phyloP scores from a whole-genome alignment of 805 yeast genomes.

The Candida manassasensis region DNA sequence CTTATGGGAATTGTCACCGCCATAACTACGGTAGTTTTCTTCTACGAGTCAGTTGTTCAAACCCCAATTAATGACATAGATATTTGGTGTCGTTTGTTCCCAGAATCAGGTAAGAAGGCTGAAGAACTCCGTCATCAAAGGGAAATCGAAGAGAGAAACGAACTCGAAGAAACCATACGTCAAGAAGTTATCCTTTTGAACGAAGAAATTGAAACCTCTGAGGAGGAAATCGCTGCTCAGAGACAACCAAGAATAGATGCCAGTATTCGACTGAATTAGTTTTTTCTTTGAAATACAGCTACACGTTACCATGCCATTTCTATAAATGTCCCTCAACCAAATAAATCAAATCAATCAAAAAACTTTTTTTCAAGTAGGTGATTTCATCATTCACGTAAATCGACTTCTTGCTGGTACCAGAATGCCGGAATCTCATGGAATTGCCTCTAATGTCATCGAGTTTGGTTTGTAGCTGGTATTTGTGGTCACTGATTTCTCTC shows the following conservation, averaged over 20 bases:
- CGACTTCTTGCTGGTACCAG: conserved; percentile 5
- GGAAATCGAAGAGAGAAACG: background rate
- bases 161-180: no score
- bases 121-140: background rate
- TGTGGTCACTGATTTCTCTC: background rate
- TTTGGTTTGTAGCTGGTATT: background rate
- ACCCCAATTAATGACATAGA: conserved; percentile 15
- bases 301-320: no score
- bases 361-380: conserved; percentile 18
- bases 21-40: conserved; percentile 26
- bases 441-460: conserved; percentile 6
- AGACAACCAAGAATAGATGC: no score
- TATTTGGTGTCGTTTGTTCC: conserved; percentile 4
- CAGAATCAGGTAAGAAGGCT: conserved; percentile 2
- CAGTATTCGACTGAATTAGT: no score
- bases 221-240: no score
- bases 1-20: conserved; percentile 41
- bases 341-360: conserved; percentile 17
- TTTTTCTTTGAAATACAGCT: no score
- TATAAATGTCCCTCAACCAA: conserved; percentile 1
- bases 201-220: no score
- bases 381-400: conserved; percentile 17
- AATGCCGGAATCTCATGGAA: conserved; percentile 7
- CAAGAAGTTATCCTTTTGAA: no score
- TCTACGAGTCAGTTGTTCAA: conserved; percentile 34